Evolutionary conservation across 768 basidiomycete species (phyloP).

Genomic region (Auriscalpium orientale): DNA sequence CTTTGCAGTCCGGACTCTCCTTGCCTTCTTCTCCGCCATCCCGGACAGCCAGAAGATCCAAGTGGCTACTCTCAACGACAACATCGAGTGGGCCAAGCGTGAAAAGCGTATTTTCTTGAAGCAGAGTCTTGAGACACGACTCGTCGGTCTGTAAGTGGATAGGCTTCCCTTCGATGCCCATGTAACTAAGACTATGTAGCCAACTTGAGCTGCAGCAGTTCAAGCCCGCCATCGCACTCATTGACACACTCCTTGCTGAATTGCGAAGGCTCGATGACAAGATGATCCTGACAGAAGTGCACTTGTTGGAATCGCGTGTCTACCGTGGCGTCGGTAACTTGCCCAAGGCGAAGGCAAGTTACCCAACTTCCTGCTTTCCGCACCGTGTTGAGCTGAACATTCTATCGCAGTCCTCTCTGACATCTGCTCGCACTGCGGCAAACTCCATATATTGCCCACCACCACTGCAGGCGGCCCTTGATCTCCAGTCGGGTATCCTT

Average conservation of each 20-base stretch:
- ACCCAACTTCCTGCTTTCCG: not conserved
- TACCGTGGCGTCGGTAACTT: constrained; percentile 87
- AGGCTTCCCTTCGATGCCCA: too few species aligned
- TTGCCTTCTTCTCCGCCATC: constrained; percentile 80
- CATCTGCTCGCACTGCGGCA: constrained; percentile 86
- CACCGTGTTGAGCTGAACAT: not conserved
- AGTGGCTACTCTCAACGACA: constrained; percentile 80
- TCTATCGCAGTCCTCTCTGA: constrained; percentile 64
- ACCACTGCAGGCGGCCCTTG: constrained; percentile 50
- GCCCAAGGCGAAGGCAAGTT: constrained; percentile 75
- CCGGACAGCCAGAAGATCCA: constrained; percentile 70
- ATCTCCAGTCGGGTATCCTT: constrained; percentile 71
- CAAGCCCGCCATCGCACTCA: constrained; percentile 71
- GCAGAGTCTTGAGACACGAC: constrained; percentile 85
- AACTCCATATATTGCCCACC: constrained; percentile 93
- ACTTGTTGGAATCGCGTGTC: constrained; percentile 86
- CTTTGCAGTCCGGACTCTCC: constrained; percentile 76
- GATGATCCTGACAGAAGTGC: constrained; percentile 95
- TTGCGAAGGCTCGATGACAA: constrained; percentile 94
- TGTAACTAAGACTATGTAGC: constrained; percentile 27
- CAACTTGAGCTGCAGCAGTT: constrained; percentile 72
- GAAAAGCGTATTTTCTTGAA: constrained; percentile 96
- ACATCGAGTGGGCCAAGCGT: constrained; percentile 84
- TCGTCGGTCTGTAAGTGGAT: constrained; percentile 57
- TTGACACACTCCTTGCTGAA: constrained; percentile 85